Evolutionary conservation across 2,329 filamentous ascomycete species (phyloP), one percentile per base, ranked within the genome.

Genomic region (Colletotrichum sidae): DNA sequence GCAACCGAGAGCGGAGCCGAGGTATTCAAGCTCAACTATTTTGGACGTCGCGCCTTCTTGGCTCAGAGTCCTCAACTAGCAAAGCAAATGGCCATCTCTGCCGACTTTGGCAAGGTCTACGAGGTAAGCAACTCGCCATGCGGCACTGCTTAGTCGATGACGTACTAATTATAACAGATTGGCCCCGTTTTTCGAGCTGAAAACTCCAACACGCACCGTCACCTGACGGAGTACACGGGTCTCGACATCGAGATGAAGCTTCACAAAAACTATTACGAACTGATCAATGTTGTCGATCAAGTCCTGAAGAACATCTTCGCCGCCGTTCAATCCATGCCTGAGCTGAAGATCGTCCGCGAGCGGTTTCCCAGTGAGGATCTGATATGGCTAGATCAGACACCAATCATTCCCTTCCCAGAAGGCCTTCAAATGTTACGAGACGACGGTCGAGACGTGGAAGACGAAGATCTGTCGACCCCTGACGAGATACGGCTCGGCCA

Each of bases 231-330:
- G 76, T 97, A 96, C 76, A 97, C 94, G 5, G 94, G 94, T 60
- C 83, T 97, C 37, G 94, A 97, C 84, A 78, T 97, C 15, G 94
- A 97, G 75, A 97, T 97, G 95, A 86, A 90, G 3, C 93, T 97
- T 68, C 90, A 94, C 54, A 88, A 92, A 71, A 90, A 96, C 76
- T 97, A 97, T 76, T 91, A 97, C 72, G 94, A 97, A 78, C 92
- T 94, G 55, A 86, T 97, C 38, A 83, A 88, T 42, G 84, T 92
- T 9, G 86, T 97, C 51, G 94, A 97, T 73, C 84, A 85, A 12
- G 90, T 92, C 66, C 89, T 97, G 76, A 97, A 97, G 81, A 82
- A 85, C 60, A 93, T 97, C 41, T 81, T 82, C 70, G 72, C 70
- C 46, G 73, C 76, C 2, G 78, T 82, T 13, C 80, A 81, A 57